Conservation (phyloP, 805 yeast genomes). For the Candida patagonica region DNA sequence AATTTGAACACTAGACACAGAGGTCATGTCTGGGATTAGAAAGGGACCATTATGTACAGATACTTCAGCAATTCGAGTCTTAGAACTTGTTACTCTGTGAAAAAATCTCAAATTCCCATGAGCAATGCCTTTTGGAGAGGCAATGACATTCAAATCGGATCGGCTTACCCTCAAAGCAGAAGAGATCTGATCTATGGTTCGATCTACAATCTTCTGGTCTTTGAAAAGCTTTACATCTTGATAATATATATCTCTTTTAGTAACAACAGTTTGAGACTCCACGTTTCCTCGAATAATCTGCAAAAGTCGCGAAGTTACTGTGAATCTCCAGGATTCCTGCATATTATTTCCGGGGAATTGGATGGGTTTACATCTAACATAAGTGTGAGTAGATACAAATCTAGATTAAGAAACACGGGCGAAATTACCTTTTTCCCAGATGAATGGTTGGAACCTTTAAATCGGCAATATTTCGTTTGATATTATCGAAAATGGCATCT, state of each 20-base stretch:
- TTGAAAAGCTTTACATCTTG: slow-evolving; percentile 44
- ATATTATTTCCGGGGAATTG: slow-evolving; percentile 2
- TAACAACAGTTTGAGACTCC: slow-evolving; percentile 13
- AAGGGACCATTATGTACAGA: slow-evolving; percentile 8
- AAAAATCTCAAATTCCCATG: slow-evolving; percentile 30
- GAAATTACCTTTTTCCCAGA: slow-evolving; percentile 1
- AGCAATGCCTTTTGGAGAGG: slow-evolving; percentile 50
- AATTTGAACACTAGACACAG: slow-evolving; percentile 18
- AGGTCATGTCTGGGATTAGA: slow-evolving; percentile 30
- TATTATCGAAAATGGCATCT: too few relatives aligned
- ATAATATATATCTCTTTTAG: slow-evolving; percentile 53
- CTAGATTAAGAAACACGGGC: too few relatives aligned
- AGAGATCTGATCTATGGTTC: slow-evolving; percentile 32
- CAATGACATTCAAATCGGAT: slow-evolving; percentile 35
- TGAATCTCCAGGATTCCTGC: slow-evolving; percentile 6
- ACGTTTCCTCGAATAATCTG: slow-evolving; percentile 16
- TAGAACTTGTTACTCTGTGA: background rate
- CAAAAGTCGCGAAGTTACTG: slow-evolving; percentile 7
- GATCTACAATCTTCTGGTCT: slow-evolving; percentile 36
- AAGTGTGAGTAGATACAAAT: background rate
- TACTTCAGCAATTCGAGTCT: slow-evolving; percentile 8
- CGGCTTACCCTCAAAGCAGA: slow-evolving; percentile 32
- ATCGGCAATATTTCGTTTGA: too few relatives aligned
- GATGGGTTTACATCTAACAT: background rate
- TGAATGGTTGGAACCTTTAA: too few relatives aligned